A percentile compares a stretch with the other conserved stretches of the same genome.
Conservation (phyloP, 306 rosid species). For the Medicago arabica region DNA sequence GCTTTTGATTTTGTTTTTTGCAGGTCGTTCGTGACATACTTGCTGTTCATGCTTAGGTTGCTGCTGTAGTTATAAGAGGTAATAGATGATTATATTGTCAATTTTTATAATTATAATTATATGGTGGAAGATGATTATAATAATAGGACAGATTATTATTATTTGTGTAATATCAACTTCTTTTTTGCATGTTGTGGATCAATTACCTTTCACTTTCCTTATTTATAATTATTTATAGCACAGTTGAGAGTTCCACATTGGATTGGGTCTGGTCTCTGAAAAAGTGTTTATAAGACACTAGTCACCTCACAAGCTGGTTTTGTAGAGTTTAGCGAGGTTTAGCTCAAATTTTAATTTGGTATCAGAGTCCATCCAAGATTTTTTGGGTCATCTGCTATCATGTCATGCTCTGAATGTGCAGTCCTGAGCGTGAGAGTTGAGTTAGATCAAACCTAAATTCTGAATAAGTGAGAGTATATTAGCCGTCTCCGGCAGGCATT, state of each 20-base stretch:
- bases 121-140: constrained; percentile 29
- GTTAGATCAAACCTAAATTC: not conserved
- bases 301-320: not conserved
- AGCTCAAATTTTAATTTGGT: not conserved
- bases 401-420: not conserved
- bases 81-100: constrained; percentile 10
- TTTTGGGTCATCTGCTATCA: not conserved
- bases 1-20: constrained; percentile 31
- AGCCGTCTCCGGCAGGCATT: not conserved
- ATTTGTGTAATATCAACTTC: constrained; percentile 25
- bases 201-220: constrained; percentile 15
- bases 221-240: not conserved
- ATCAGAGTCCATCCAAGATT: not conserved
- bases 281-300: not conserved
- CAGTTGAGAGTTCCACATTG: not conserved
- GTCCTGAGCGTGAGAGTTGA: not conserved
- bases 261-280: not conserved
- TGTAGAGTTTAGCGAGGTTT: no score
- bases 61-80: constrained; percentile 13
- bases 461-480: not conserved
- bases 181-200: constrained; percentile 20
- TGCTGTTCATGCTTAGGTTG: constrained; percentile 39
- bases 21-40: constrained; percentile 48
- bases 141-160: not conserved
- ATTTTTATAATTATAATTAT: constrained; percentile 28